Evolutionary conservation across 208 protist genomes (phyloP).

Genomic region (Leptomonas pyrrhocoris): DNA sequence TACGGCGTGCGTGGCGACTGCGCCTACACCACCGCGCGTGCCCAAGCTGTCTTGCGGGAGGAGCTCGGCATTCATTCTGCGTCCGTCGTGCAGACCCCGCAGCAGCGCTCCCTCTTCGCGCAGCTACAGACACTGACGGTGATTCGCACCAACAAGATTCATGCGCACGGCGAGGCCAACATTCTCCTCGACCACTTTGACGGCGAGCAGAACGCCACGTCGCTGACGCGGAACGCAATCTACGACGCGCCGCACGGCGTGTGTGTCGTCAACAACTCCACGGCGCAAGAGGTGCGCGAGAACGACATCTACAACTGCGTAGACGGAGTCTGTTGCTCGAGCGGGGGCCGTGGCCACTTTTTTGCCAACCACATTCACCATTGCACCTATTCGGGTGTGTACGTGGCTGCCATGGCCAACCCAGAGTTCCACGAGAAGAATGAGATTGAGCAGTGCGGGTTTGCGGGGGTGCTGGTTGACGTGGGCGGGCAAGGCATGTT

Average conservation of each 20-base stretch:
- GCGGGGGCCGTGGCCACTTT: slow-evolving; percentile 58
- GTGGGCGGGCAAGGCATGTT: slow-evolving; percentile 46
- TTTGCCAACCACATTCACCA: slow-evolving; percentile 64
- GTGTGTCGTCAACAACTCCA: slow-evolving; percentile 58
- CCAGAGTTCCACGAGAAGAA: slow-evolving; percentile 61
- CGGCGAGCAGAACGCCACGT: slow-evolving; percentile 30
- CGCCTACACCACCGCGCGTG: slow-evolving; percentile 41
- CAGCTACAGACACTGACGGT: slow-evolving; percentile 25
- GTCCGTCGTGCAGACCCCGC: slow-evolving; percentile 3
- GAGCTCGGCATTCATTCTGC: not conserved
- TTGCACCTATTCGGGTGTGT: slow-evolving; percentile 70
- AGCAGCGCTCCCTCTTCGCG: not conserved
- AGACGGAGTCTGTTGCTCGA: slow-evolving; percentile 68
- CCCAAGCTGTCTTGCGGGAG: slow-evolving; percentile 33
- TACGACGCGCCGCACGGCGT: slow-evolving; percentile 70
- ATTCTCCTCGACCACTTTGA: slow-evolving; percentile 55
- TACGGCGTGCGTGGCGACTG: slow-evolving; percentile 75
- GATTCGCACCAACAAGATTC: slow-evolving; percentile 59
- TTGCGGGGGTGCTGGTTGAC: slow-evolving; percentile 74
- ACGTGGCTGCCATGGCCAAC: slow-evolving; percentile 55
- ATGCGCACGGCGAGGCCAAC: slow-evolving; percentile 62
- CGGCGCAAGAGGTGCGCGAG: slow-evolving; percentile 34
- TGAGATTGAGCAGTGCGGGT: slow-evolving; percentile 61
- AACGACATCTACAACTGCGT: slow-evolving; percentile 76
- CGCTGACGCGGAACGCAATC: slow-evolving; percentile 59